A percentile compares a stretch with the other conserved stretches of the same genome.
These are phyloP conservation scores for Fraxinus quadrangulata DNA, from an alignment of 257 asterid species.

Conservation along the genomic window DNA sequence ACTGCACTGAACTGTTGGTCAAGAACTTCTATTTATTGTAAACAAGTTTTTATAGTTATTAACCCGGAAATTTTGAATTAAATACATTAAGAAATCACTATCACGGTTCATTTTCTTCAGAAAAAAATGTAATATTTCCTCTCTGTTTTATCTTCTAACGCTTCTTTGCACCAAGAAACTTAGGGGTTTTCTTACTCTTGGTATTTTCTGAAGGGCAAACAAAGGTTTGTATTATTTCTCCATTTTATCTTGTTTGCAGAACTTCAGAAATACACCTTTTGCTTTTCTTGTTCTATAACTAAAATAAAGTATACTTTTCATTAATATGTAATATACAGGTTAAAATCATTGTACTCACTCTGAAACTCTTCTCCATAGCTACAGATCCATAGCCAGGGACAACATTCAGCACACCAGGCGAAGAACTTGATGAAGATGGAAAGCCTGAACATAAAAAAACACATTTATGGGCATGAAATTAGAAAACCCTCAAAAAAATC, in stretches of 20 bases:
- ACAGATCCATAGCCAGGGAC: constrained; percentile 62
- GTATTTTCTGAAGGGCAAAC: background rate
- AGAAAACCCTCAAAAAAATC: background rate
- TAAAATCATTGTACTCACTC: constrained; percentile 46
- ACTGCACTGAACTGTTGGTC: background rate
- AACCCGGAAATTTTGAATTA: background rate
- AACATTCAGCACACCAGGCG: constrained; percentile 35
- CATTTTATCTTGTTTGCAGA: too few relatives aligned
- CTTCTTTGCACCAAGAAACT: background rate
- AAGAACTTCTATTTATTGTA: background rate
- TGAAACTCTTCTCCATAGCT: constrained; percentile 78
- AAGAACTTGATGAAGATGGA: constrained; percentile 53
- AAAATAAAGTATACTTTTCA: too few relatives aligned
- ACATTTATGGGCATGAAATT: background rate
- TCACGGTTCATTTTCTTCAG: background rate
- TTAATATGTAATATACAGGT: background rate
- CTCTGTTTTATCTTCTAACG: background rate
- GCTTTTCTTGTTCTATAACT: background rate
- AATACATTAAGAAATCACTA: too few relatives aligned
- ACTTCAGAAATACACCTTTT: background rate
- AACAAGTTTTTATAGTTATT: background rate
- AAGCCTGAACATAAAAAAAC: constrained; percentile 36
- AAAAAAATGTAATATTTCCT: background rate
- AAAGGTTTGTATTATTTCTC: too few relatives aligned
- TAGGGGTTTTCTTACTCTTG: background rate